Evolutionary conservation across 1,284 basidiomycete species (phyloP), one percentile per base, ranked within the genome.

Genomic region (Stereum hirsutum): DNA sequence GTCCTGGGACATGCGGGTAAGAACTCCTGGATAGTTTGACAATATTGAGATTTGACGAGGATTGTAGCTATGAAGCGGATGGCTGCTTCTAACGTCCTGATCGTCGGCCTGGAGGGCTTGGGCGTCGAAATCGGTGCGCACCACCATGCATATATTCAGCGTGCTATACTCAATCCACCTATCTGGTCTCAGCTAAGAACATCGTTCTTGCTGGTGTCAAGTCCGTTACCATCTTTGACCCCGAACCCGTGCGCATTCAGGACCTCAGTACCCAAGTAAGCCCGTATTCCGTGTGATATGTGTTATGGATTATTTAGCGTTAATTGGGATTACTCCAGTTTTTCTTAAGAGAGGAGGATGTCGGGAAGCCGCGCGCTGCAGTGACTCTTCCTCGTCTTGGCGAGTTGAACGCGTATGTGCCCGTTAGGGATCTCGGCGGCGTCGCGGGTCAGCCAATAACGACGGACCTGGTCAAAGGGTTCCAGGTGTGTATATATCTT

Each of bases 351-450:
- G 68, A 82, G 58, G 78, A 78, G 45, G 96, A 99, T 60, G 59
- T 97, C 41, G 95, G 93, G 46, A 87, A 89, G 57, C 73, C 90
- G 23, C 76, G 96, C 50, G 96, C 90, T 43, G 75, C 81, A 43
- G 92, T 87, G 14, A 90, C 92, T 14, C 77, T 85, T 39, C 81
- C 90, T n/a, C 81, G 96, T 44, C 72, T 99, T 39, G 84, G 94
- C 25, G 96, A 99, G 63, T 72, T 99, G 46, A 99, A 99, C 61
- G 76, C 89, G 12, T 99, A 99, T 60, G 95, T 98, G 2, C 96
- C 95, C 38, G 86, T 99, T 46, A 81, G 86, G 35, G 74, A 86
- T 64, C 69, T 91, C 46, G 75, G 78, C 52, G 83, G 89, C 44
- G 57, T 68, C 47, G 55, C 79, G 43, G 78, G 89, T 24, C 76